Evolutionary conservation across 2,329 filamentous ascomycete species (phyloP), one percentile per base, ranked within the genome.

Genomic region (Sphaerostilbella broomeana): DNA sequence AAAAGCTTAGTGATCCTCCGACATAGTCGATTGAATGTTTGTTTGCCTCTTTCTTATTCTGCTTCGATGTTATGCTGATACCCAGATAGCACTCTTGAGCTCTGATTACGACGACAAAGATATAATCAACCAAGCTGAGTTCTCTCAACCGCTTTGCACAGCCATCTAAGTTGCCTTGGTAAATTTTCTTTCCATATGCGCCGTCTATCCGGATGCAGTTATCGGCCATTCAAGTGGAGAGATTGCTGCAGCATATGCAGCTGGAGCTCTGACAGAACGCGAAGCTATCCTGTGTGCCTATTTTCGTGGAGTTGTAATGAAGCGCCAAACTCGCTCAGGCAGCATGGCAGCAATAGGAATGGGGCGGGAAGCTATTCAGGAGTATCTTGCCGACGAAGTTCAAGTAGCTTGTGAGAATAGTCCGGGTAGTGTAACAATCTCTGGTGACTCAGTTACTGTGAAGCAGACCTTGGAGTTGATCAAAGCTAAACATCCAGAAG

Each of bases 381-480:
- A 17, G 2, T 37, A 37, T 19, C 22, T 38, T 13, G 17, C 19
- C 6, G 24, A 38, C 3, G 40, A 28, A 10, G 45, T 52, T 5
- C 42, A 43, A 4, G 51, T 64, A 18, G 64, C 57, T 3, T 71
- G 70, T 46, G 62, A 67, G 43, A 76, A 75, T 55, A 71, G 68
- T 25, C 69, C 70, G 0, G 53, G 58, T 0, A 73, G 63, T 32
- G 51, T 70, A 8, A 75, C 72, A 0, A 54, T 75, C 0, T 71
- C 70, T 0, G 70, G 70, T 9, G 65, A 68, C 28, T 56, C 60
- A 21, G 50, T 53, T 1, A 62, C 60, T 2, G 57, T 75, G 4
- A 61, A 63, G 6, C 58, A 42, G 9, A 24, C 12, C 6, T 25
- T 38, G 19, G 19, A 63, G 37, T 51, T 71, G 4, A 58, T 48